These are phyloP conservation scores for Colletotrichum phormii DNA, from an alignment of 2,329 filamentous ascomycete genomes.

Conservation along the genomic window DNA sequence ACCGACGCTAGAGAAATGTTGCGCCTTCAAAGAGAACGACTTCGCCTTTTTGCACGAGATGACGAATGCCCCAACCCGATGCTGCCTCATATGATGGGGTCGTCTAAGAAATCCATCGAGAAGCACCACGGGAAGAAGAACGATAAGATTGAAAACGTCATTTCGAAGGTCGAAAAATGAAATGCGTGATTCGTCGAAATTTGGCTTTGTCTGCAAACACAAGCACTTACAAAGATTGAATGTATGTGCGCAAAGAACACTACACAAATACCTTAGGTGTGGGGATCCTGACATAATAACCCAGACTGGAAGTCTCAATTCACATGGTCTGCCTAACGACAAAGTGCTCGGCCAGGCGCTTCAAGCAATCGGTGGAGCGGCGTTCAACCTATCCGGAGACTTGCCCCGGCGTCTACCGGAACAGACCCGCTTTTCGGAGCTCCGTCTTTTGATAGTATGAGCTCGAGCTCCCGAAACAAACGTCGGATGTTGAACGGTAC, in stretches of 20 bases:
- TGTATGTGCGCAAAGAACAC: not conserved
- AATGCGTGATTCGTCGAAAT: not conserved
- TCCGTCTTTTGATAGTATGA: too few species aligned
- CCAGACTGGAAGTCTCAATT: too few species aligned
- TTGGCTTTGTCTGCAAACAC: not conserved
- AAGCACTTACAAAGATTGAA: not conserved
- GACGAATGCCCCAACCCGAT: not conserved
- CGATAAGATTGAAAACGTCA: not conserved
- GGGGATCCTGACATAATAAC: not conserved
- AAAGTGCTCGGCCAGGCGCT: too few species aligned
- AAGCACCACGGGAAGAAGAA: not conserved
- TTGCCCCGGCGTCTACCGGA: too few species aligned
- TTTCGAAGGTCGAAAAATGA: not conserved
- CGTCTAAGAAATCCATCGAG: not conserved
- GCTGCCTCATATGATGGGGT: not conserved
- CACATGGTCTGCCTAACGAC: too few species aligned
- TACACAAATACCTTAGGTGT: rapidly evolving
- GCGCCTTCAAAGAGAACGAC: not conserved
- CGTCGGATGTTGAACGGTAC: too few species aligned
- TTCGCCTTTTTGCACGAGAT: not conserved
- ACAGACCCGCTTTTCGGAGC: too few species aligned
- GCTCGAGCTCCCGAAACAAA: too few species aligned
- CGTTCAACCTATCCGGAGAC: too few species aligned
- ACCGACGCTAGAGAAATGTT: not conserved
- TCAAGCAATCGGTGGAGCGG: too few species aligned